Percentiles rank a stretch among this genome's conserved stretches.
Evolutionary conservation across 2,329 filamentous ascomycete genomes (phyloP).

Genomic region (Onygenales sp.): DNA sequence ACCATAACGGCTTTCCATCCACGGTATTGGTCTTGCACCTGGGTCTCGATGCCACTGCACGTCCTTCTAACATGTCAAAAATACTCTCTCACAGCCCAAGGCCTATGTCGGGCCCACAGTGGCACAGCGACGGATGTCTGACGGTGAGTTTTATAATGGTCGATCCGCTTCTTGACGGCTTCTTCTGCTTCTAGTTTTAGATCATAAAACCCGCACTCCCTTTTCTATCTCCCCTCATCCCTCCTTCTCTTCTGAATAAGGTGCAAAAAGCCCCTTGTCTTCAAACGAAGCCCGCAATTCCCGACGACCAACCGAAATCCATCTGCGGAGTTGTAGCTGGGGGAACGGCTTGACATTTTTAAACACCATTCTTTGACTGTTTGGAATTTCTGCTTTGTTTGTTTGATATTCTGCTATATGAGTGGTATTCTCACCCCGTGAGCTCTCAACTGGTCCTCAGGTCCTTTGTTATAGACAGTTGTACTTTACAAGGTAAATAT

Average conservation of each 20-base stretch:
- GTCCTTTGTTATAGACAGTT: background rate
- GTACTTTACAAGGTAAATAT: background rate
- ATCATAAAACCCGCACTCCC: constrained; percentile 1
- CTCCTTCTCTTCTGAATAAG: background rate
- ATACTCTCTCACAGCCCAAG: background rate
- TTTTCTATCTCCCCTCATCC: background rate
- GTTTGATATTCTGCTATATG: background rate
- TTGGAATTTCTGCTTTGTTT: background rate
- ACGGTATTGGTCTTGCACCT: background rate
- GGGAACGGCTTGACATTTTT: background rate
- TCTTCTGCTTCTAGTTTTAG: background rate
- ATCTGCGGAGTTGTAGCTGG: background rate
- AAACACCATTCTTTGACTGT: background rate
- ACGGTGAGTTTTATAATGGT: background rate
- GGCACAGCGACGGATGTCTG: constrained; percentile 2
- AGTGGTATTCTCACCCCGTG: background rate
- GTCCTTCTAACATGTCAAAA: background rate
- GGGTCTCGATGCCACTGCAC: constrained; percentile 1
- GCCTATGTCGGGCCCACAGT: background rate
- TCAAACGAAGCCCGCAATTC: background rate
- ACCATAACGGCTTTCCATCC: constrained; percentile 3
- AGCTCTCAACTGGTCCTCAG: background rate
- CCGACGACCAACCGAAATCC: background rate
- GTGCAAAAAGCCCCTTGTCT: background rate
- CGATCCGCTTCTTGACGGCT: background rate